These are phyloP conservation scores for Arthrobotrys musiformis DNA, from an alignment of 2,329 filamentous ascomycete species.

Conservation along the genomic window DNA sequence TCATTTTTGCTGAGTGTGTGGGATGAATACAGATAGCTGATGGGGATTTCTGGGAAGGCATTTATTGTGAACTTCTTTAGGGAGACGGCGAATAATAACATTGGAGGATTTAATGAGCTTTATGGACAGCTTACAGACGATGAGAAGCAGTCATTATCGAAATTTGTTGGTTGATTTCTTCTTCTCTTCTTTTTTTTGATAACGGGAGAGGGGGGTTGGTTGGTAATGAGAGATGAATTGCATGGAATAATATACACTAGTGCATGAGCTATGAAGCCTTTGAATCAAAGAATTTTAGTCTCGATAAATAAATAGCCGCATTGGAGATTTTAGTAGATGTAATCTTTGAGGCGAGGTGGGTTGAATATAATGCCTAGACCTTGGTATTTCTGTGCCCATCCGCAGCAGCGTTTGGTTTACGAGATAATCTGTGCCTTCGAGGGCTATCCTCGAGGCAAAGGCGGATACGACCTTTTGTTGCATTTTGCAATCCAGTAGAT, in stretches of 20 bases:
- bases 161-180: constrained; percentile 32
- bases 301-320: background rate
- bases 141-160: constrained; percentile 66
- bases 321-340: too few relatives aligned
- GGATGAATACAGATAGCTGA: background rate
- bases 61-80: constrained; percentile 60
- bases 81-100: constrained; percentile 63
- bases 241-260: background rate
- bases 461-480: too few relatives aligned
- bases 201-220: background rate
- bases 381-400: too few relatives aligned
- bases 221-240: constrained; percentile 1
- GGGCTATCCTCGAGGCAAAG: too few relatives aligned
- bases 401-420: too few relatives aligned
- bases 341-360: too few relatives aligned
- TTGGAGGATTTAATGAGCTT: constrained; percentile 62
- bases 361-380: too few relatives aligned
- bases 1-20: background rate
- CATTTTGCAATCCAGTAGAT: too few relatives aligned
- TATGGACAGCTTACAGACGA: constrained; percentile 62
- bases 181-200: too few relatives aligned
- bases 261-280: background rate
- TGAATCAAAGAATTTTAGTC: background rate
- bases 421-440: too few relatives aligned
- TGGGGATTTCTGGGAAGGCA: constrained; percentile 38